A percentile compares a stretch with the other conserved stretches of the same genome.
Evolutionary conservation across 2,329 filamentous ascomycete genomes (phyloP).

Genomic region (Penicillium sclerotiorum): DNA sequence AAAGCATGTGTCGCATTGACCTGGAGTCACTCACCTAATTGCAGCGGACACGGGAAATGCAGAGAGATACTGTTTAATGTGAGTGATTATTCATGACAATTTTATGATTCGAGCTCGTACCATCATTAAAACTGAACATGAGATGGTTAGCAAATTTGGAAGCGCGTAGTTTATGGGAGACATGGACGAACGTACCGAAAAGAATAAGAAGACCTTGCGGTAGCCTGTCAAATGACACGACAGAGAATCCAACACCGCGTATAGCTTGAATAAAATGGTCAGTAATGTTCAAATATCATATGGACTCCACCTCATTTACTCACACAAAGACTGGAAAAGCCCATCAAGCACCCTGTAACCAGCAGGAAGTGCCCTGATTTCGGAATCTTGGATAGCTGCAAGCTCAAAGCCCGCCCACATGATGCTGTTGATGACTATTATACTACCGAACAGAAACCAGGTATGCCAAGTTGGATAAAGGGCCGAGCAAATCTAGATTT

Average conservation of each 20-base stretch:
- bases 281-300: background rate
- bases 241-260: conserved; percentile 66
- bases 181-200: conserved; percentile 24
- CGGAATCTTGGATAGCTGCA: conserved; percentile 63
- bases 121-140: conserved; percentile 38
- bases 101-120: conserved; percentile 13
- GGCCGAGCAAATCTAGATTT: conserved; percentile 31
- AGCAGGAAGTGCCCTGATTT: conserved; percentile 55
- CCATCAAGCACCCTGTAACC: conserved; percentile 63
- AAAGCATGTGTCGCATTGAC: background rate
- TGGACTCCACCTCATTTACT: background rate
- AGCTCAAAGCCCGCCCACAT: conserved; percentile 70
- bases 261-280: conserved; percentile 42
- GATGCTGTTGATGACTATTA: conserved; percentile 63
- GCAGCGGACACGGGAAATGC: conserved; percentile 14
- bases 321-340: conserved; percentile 64
- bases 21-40: conserved; percentile 6
- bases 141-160: conserved; percentile 14
- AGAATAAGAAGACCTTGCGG: conserved; percentile 39
- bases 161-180: background rate
- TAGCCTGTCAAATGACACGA: conserved; percentile 62
- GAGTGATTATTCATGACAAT: conserved; percentile 5
- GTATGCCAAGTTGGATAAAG: conserved; percentile 66
- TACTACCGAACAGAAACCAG: conserved; percentile 66
- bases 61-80: conserved; percentile 16